phyloP scores from a whole-genome alignment of 306 rosid genomes.

The Ormosia semicastrata region DNA sequence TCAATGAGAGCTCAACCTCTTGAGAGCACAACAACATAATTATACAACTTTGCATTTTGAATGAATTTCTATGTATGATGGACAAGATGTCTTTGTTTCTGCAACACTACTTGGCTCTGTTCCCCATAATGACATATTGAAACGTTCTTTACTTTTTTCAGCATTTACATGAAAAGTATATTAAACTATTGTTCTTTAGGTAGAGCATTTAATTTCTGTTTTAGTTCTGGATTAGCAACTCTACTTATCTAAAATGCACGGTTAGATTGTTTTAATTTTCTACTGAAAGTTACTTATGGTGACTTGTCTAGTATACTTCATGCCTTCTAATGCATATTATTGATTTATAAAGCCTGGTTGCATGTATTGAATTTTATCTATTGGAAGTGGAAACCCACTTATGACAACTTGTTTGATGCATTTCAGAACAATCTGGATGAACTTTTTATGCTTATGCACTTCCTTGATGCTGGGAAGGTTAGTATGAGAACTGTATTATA shows the following conservation, averaged over 20 bases:
- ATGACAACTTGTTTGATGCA: conserved; percentile 20
- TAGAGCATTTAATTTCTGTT: background rate
- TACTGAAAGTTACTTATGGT: conserved; percentile 18
- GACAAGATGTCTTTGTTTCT: background rate
- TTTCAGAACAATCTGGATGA: conserved; percentile 74
- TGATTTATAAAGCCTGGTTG: conserved; percentile 13
- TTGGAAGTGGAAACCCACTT: conserved; percentile 15
- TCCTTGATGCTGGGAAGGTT: conserved; percentile 77
- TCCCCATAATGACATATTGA: background rate
- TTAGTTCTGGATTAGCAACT: background rate
- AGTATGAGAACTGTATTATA: conserved; percentile 15
- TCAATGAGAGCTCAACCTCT: background rate
- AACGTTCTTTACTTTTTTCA: background rate
- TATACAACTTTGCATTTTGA: background rate
- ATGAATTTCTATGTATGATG: background rate
- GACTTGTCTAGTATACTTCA: conserved; percentile 32
- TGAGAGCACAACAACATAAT: background rate
- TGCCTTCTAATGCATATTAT: conserved; percentile 28
- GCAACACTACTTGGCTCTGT: background rate
- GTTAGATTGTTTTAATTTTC: conserved; percentile 12
- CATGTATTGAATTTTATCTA: conserved; percentile 14
- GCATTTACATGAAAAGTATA: background rate
- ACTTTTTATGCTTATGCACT: conserved; percentile 81
- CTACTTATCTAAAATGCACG: background rate
- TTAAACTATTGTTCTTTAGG: background rate